Percentiles rank a stretch among this genome's conserved stretches.
These are phyloP conservation scores for Isoetes engelmannii DNA, from an alignment of 83 land plant genomes.

Conservation along the genomic window DNA sequence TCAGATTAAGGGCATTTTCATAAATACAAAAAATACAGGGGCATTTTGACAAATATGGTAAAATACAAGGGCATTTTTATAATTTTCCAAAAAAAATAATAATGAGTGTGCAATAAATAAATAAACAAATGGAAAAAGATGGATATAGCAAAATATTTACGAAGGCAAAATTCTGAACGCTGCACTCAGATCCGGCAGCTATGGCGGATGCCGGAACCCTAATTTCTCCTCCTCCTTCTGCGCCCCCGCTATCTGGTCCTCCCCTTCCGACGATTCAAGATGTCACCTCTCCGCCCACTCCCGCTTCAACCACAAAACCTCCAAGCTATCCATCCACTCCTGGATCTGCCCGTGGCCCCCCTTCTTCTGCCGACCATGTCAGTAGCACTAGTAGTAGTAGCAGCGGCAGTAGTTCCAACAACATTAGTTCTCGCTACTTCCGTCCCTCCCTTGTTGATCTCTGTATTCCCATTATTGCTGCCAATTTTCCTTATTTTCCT, in stretches of 20 bases:
- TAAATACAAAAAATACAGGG: too few relatives aligned
- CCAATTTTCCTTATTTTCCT: constrained; percentile 11
- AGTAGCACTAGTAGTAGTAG: background rate
- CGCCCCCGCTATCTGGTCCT: background rate
- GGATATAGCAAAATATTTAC: too few relatives aligned
- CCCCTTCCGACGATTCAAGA: background rate
- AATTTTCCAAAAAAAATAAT: too few relatives aligned
- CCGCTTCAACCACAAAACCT: background rate
- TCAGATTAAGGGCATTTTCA: too few relatives aligned
- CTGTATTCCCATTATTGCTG: constrained; percentile 23
- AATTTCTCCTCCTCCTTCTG: background rate
- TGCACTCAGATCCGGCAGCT: too few relatives aligned
- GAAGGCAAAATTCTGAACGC: too few relatives aligned
- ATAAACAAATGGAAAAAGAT: too few relatives aligned
- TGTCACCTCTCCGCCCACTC: background rate
- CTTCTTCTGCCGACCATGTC: background rate
- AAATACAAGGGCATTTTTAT: too few relatives aligned
- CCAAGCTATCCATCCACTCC: background rate
- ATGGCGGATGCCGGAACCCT: background rate
- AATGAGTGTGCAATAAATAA: too few relatives aligned
- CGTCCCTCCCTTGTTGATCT: constrained; percentile 31
- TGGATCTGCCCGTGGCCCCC: background rate
- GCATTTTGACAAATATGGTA: too few relatives aligned
- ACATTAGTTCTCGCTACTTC: constrained; percentile 7
- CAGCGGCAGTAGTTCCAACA: background rate